Evolutionary conservation across 305 asterid species (phyloP).

Genomic region (Ruellia speciosa): DNA sequence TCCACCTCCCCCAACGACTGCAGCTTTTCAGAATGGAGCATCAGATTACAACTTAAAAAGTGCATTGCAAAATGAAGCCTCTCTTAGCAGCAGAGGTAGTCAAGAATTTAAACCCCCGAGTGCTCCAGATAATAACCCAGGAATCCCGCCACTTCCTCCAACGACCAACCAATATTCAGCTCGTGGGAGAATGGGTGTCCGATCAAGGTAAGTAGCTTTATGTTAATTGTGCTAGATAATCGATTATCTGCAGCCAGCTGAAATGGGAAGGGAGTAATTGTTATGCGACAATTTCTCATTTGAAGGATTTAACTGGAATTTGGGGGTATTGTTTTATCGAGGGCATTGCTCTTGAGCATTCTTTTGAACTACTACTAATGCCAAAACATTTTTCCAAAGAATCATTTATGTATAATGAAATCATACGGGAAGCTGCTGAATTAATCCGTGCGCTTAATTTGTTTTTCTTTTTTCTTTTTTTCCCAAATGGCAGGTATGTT

Average conservation of each 20-base stretch:
- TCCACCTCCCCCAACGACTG: slow-evolving; percentile 72
- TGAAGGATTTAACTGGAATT: too few relatives aligned
- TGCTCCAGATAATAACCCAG: slow-evolving; percentile 44
- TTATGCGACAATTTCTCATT: too few relatives aligned
- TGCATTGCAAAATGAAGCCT: slow-evolving; percentile 54
- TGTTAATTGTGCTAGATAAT: background rate
- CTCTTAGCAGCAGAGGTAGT: slow-evolving; percentile 47
- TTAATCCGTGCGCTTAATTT: background rate
- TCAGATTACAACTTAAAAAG: slow-evolving; percentile 60
- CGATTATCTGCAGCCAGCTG: background rate
- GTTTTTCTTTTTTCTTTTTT: slow-evolving; percentile 3
- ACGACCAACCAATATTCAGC: slow-evolving; percentile 80
- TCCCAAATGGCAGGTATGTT: slow-evolving; percentile 79
- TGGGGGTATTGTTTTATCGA: too few relatives aligned
- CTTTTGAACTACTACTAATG: too few relatives aligned
- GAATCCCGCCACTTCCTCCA: slow-evolving; percentile 95
- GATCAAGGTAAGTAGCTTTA: slow-evolving; percentile 52
- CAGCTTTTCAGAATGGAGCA: slow-evolving; percentile 66
- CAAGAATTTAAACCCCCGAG: slow-evolving; percentile 55
- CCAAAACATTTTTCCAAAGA: too few relatives aligned
- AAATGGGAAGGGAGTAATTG: too few relatives aligned
- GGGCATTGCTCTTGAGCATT: too few relatives aligned
- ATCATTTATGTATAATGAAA: background rate
- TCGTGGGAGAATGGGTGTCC: slow-evolving; percentile 75
- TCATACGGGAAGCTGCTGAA: background rate